Percentiles rank a stretch among this genome's conserved stretches.
phyloP scores from a whole-genome alignment of 345 rosid genomes.

The Laguncularia racemosa region DNA sequence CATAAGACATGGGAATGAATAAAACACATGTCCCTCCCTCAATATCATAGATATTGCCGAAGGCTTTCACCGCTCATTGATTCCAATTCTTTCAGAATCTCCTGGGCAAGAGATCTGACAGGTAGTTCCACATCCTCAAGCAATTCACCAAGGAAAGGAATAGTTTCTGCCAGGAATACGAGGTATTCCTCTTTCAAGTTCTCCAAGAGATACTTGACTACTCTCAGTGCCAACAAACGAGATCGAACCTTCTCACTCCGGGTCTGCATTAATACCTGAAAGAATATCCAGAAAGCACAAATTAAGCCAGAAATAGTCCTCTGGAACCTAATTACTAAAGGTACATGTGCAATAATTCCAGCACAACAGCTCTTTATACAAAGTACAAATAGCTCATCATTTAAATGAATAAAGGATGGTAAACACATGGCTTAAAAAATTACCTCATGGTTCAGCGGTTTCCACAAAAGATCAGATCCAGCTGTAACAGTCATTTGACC shows the following conservation, averaged over 20 bases:
- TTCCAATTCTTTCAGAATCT: constrained; percentile 80
- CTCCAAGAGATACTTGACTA: constrained; percentile 60
- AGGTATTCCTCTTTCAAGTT: constrained; percentile 84
- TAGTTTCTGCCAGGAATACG: constrained; percentile 68
- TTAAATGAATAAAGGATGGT: too few species aligned
- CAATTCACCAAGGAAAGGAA: constrained; percentile 85
- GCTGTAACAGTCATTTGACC: constrained; percentile 96
- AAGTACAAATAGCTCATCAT: too few species aligned
- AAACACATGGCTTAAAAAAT: background rate
- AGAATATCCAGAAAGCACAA: background rate
- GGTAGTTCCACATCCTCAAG: constrained; percentile 79
- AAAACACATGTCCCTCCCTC: too few species aligned
- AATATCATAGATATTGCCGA: constrained; percentile 42
- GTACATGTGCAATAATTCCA: too few species aligned
- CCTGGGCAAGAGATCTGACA: constrained; percentile 79
- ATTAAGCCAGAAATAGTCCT: background rate
- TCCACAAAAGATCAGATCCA: constrained; percentile 87
- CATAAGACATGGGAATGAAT: too few species aligned
- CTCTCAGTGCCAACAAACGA: constrained; percentile 67
- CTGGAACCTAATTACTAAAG: too few species aligned
- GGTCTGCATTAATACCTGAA: constrained; percentile 85
- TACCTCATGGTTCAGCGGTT: constrained; percentile 92
- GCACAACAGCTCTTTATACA: too few species aligned
- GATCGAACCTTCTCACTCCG: constrained; percentile 77
- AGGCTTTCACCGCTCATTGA: constrained; percentile 82